Percentiles rank a stretch among this genome's conserved stretches.
phyloP scores from a whole-genome alignment of 1,284 basidiomycete genomes.

The Ceraceosorus guamensis region DNA sequence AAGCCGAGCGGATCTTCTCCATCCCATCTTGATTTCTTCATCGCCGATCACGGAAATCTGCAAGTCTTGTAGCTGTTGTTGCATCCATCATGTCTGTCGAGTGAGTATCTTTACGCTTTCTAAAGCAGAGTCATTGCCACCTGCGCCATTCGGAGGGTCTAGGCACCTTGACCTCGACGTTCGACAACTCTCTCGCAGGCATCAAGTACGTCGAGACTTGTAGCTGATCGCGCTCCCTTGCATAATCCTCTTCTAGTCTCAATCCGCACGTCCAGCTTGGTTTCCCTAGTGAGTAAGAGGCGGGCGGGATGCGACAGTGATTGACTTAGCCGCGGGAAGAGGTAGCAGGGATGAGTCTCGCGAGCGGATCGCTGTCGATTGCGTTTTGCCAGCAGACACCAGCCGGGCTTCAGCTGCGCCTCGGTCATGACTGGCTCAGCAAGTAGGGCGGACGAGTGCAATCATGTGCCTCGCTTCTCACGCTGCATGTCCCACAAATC shows the following conservation, averaged over 20 bases:
- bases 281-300: conserved; percentile 53
- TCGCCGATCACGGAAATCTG: neutral
- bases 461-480: too few relatives aligned
- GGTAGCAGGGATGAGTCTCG: too few relatives aligned
- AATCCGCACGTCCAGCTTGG: conserved; percentile 54
- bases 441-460: too few relatives aligned
- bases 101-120: conserved; percentile 17
- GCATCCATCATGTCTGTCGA: conserved; percentile 30
- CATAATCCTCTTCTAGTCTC: conserved; percentile 33
- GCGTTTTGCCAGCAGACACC: neutral
- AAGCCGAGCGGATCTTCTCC: neutral
- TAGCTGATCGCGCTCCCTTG: conserved; percentile 4
- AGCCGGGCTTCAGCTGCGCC: neutral
- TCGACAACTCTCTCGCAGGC: neutral
- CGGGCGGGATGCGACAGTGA: neutral
- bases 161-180: neutral
- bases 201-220: neutral
- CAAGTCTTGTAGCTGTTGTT: neutral
- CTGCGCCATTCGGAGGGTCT: neutral
- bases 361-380: too few relatives aligned
- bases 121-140: neutral
- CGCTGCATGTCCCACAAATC: too few relatives aligned
- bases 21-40: neutral
- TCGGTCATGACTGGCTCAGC: too few relatives aligned
- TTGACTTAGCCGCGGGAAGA: too few relatives aligned